phyloP scores from a whole-genome alignment of 1,139 yeast species.

The Sugiyamaella castrensis region DNA sequence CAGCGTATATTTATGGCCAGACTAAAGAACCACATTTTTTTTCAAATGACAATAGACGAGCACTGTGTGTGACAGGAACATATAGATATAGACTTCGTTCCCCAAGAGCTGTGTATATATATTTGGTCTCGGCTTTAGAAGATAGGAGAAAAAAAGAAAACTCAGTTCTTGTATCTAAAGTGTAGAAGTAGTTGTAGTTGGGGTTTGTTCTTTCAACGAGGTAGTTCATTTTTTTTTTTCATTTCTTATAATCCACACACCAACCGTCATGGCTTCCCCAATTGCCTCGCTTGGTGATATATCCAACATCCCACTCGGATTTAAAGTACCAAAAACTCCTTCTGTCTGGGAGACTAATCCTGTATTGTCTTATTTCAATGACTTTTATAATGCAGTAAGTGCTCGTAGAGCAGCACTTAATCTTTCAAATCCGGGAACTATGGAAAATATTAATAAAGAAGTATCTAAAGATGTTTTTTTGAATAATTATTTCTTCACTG shows the following conservation, averaged over 20 bases:
- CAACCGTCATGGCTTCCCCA: constrained; percentile 10
- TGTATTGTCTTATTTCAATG: constrained; percentile 73
- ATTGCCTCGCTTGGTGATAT: constrained; percentile 14
- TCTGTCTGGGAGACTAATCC: constrained; percentile 81
- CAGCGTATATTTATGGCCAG: too few species aligned
- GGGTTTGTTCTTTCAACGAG: too few species aligned
- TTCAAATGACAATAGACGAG: too few species aligned
- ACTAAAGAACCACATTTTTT: too few species aligned
- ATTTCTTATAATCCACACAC: neutral
- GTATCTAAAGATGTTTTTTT: constrained; percentile 90
- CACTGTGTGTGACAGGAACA: too few species aligned
- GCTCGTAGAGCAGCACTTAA: constrained; percentile 81
- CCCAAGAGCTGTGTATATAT: too few species aligned
- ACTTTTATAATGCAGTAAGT: constrained; percentile 65
- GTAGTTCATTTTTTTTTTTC: too few species aligned
- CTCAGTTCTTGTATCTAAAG: too few species aligned
- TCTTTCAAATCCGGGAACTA: constrained; percentile 87
- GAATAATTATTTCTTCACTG: constrained; percentile 88
- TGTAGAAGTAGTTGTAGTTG: too few species aligned
- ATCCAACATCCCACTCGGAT: constrained; percentile 17
- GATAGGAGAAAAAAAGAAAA: too few species aligned
- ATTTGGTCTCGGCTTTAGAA: too few species aligned
- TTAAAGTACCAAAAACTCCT: constrained; percentile 17
- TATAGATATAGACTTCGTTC: too few species aligned
- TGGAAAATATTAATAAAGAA: constrained; percentile 91